These are phyloP conservation scores for Cinnamomum micranthum DNA, from an alignment of 164 flowering plant genomes.

Conservation along the genomic window DNA sequence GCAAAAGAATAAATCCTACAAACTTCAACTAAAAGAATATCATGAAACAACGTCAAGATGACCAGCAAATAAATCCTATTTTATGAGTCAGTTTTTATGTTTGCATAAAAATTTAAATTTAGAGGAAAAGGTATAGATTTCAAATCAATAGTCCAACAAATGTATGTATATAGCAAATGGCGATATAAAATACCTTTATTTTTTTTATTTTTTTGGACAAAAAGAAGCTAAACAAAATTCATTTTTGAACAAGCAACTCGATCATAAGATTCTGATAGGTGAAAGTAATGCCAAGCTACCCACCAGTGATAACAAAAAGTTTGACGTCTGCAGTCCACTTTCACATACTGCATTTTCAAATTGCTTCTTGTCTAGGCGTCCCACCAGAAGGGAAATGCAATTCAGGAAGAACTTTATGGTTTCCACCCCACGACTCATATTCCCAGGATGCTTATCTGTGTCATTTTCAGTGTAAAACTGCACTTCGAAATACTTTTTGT, in stretches of 20 bases:
- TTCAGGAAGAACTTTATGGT: slow-evolving; percentile 71
- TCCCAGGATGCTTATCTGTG: slow-evolving; percentile 23
- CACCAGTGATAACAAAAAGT: slow-evolving; percentile 60
- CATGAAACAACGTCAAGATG: not conserved
- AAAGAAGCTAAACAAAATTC: not conserved
- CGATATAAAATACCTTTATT: not conserved
- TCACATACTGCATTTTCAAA: slow-evolving; percentile 47
- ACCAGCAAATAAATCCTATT: not conserved
- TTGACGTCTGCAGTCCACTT: slow-evolving; percentile 44
- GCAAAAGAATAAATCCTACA: not conserved
- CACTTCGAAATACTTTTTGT: slow-evolving; percentile 6
- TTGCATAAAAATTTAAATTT: too few species aligned
- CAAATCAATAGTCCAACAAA: not conserved
- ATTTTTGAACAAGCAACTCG: not conserved
- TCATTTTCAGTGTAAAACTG: slow-evolving; percentile 55
- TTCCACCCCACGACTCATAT: slow-evolving; percentile 42
- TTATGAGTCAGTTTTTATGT: not conserved
- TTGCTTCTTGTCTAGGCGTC: slow-evolving; percentile 53
- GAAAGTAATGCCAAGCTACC: not conserved
- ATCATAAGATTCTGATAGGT: not conserved
- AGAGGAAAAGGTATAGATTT: not conserved
- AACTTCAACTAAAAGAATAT: not conserved
- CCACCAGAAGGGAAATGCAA: slow-evolving; percentile 71
- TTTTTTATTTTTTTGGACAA: not conserved
- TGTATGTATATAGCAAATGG: not conserved